phyloP scores from a whole-genome alignment of 2,329 filamentous ascomycete species.

The Xylariaceae sp. region DNA sequence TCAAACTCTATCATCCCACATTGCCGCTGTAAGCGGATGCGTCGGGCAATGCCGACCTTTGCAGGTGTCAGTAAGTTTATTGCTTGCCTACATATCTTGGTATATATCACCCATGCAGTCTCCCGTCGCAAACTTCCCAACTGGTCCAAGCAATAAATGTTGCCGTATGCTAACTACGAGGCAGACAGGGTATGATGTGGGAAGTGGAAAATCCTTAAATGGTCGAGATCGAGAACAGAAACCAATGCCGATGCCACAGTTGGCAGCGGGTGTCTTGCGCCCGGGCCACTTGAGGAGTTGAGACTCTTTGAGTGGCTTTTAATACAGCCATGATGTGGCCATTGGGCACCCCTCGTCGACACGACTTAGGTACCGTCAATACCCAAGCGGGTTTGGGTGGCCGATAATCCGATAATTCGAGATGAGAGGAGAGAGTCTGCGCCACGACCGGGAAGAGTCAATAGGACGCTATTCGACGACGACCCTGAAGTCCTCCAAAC shows the following conservation, averaged over 20 bases:
- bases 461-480: not conserved
- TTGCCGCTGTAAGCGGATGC: constrained; percentile 11
- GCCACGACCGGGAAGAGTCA: not conserved
- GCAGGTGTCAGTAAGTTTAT: constrained; percentile 2
- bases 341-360: not conserved
- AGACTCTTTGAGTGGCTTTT: not conserved
- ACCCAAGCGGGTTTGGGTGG: not conserved
- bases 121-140: not conserved
- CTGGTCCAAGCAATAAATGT: not conserved
- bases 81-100: not conserved
- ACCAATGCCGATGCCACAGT: not conserved
- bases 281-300: not conserved
- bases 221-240: not conserved
- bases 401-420: not conserved
- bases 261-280: not conserved
- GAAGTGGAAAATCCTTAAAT: not conserved
- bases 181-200: no score
- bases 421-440: not conserved
- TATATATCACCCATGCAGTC: not conserved
- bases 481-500: not conserved
- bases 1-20: constrained; percentile 6
- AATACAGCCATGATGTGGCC: not conserved
- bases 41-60: constrained; percentile 1
- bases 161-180: no score
- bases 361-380: not conserved